Percentiles rank a stretch among this genome's conserved stretches.
Conservation (phyloP, 768 basidiomycete genomes). For the Suillus subaureus region DNA sequence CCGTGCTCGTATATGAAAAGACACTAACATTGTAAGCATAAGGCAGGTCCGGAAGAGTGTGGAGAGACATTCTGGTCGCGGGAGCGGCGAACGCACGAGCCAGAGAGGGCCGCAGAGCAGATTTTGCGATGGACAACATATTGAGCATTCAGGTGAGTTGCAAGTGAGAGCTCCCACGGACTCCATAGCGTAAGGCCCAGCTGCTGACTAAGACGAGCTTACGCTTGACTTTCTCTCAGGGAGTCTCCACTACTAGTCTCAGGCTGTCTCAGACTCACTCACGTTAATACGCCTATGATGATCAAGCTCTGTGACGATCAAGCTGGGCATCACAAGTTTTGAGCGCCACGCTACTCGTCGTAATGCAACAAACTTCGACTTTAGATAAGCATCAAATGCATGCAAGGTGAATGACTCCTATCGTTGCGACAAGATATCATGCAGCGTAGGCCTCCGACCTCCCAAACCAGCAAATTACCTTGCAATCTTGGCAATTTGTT, state of each 20-base stretch:
- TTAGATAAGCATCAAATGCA: not conserved
- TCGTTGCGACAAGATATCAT: not conserved
- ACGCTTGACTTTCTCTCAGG: no score
- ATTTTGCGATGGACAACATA: conserved; percentile 55
- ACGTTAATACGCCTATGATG: not conserved
- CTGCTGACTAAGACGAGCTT: conserved; percentile 5
- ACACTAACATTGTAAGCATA: conserved; percentile 74
- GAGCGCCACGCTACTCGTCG: not conserved
- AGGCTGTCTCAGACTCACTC: not conserved
- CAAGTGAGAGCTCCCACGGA: conserved; percentile 3
- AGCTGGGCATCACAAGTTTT: not conserved
- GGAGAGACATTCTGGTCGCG: conserved; percentile 47
- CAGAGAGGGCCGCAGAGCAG: conserved; percentile 44
- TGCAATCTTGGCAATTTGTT: not conserved
- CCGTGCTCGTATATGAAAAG: conserved; percentile 3
- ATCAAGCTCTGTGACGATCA: no score
- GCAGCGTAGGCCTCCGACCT: not conserved
- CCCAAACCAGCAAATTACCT: not conserved
- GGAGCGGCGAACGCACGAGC: conserved; percentile 48
- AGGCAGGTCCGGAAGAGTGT: conserved; percentile 79
- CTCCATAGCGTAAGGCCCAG: not conserved
- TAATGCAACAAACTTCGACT: not conserved
- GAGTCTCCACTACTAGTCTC: no score
- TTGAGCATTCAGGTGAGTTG: conserved; percentile 14
- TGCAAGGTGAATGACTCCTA: not conserved